These are phyloP conservation scores for Orbilia brochopaga DNA, from an alignment of 2,329 filamentous ascomycete genomes.

Conservation along the genomic window DNA sequence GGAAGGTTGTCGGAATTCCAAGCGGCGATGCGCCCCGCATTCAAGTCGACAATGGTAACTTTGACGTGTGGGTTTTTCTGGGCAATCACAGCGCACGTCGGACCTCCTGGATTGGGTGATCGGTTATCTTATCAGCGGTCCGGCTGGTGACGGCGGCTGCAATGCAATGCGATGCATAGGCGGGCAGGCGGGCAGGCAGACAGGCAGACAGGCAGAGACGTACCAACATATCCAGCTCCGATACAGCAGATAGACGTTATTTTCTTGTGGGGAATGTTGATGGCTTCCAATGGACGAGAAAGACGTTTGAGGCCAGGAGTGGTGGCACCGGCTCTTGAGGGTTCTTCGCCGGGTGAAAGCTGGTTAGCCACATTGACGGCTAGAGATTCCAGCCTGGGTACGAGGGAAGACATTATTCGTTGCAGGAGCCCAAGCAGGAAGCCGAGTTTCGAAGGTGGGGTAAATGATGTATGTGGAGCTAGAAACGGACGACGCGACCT, in stretches of 20 bases:
- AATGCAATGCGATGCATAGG: slow-evolving; percentile 7
- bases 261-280: slow-evolving; percentile 53
- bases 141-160: not conserved
- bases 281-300: slow-evolving; percentile 52
- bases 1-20: slow-evolving; percentile 78
- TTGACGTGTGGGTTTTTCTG: slow-evolving; percentile 73
- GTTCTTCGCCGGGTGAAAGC: slow-evolving; percentile 38
- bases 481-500: not conserved
- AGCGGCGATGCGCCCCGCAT: slow-evolving; percentile 68
- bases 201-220: slow-evolving; percentile 55
- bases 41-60: slow-evolving; percentile 77
- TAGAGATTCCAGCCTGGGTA: slow-evolving; percentile 45
- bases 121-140: not conserved
- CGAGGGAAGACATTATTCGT: slow-evolving; percentile 31
- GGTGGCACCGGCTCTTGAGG: slow-evolving; percentile 49
- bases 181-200: slow-evolving; percentile 51
- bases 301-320: slow-evolving; percentile 51
- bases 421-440: not conserved
- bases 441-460: not conserved
- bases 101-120: slow-evolving; percentile 65
- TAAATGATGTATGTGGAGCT: not conserved
- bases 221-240: slow-evolving; percentile 77
- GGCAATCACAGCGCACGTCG: slow-evolving; percentile 76
- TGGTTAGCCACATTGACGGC: slow-evolving; percentile 26
- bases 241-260: slow-evolving; percentile 73